phyloP scores from a whole-genome alignment of 2,329 filamentous ascomycete genomes.

The Scortechinia acanthostroma region DNA sequence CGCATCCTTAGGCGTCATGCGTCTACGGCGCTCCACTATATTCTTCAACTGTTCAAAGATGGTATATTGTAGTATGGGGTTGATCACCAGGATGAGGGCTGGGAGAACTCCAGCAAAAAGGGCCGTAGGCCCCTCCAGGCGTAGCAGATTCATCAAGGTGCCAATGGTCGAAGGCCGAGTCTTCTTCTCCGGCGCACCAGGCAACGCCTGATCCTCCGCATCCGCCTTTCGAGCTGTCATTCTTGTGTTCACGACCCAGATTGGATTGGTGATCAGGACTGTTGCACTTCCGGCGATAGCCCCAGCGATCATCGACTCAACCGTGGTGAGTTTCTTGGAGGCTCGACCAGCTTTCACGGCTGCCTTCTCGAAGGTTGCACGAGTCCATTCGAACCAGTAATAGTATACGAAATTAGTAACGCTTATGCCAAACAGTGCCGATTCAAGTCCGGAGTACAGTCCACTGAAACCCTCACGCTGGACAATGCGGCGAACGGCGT shows the following conservation, averaged over 20 bases:
- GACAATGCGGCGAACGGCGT: constrained; percentile 78
- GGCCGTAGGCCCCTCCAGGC: constrained; percentile 75
- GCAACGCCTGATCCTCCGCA: constrained; percentile 13
- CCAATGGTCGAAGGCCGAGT: constrained; percentile 64
- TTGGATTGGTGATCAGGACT: constrained; percentile 92
- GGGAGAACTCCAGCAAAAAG: constrained; percentile 90
- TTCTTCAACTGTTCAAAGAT: constrained; percentile 99
- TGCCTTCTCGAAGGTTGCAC: constrained; percentile 75
- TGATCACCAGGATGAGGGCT: constrained; percentile 88
- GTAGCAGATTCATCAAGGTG: constrained; percentile 73
- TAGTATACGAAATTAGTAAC: constrained; percentile 99
- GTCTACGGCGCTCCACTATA: constrained; percentile 58
- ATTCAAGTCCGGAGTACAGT: constrained; percentile 87
- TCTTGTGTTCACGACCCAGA: constrained; percentile 98
- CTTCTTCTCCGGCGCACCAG: neutral
- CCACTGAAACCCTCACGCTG: constrained; percentile 83
- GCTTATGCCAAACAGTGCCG: constrained; percentile 91
- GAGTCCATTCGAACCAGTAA: constrained; percentile 99
- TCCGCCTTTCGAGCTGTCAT: constrained; percentile 80
- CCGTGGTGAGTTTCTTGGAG: constrained; percentile 68
- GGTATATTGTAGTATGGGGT: constrained; percentile 97
- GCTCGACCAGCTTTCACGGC: constrained; percentile 56
- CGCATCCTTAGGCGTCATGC: constrained; percentile 76
- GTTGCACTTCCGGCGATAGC: constrained; percentile 90
- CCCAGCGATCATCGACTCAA: constrained; percentile 91